phyloP scores from a whole-genome alignment of 768 basidiomycete genomes.

The Lentinula sp. region DNA sequence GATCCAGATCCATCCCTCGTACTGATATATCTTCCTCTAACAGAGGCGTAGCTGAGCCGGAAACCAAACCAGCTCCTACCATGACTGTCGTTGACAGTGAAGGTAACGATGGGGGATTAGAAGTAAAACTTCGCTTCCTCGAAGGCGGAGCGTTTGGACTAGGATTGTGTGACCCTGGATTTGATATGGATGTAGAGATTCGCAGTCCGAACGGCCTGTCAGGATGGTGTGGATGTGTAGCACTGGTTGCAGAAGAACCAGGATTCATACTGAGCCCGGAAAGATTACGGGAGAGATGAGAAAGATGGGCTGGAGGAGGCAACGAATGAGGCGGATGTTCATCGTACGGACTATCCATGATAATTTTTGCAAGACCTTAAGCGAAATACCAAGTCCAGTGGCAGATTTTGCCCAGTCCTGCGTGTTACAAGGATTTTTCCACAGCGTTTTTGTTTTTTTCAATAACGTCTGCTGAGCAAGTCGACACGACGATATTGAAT shows the following conservation, averaged over 20 bases:
- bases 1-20: not conserved
- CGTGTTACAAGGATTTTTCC: not conserved
- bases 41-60: slow-evolving; percentile 1
- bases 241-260: not conserved
- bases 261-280: slow-evolving; percentile 1
- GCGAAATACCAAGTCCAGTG: not conserved
- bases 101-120: slow-evolving; percentile 5
- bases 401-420: not conserved
- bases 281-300: slow-evolving; percentile 4
- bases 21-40: slow-evolving; percentile 4
- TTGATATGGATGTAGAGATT: slow-evolving; percentile 3
- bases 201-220: slow-evolving; percentile 3
- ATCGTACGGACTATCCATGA: slow-evolving; percentile 3
- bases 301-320: slow-evolving; percentile 3
- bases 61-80: not conserved
- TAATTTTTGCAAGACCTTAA: not conserved
- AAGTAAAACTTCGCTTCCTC: slow-evolving; percentile 2
- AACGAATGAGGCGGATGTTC: slow-evolving; percentile 3
- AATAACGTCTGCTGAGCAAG: not conserved
- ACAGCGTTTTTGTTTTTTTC: not conserved
- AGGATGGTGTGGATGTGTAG: slow-evolving; percentile 1
- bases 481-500: not conserved
- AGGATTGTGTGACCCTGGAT: not conserved
- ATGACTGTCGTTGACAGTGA: slow-evolving; percentile 1
- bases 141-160: slow-evolving; percentile 1